Conservation (phyloP, 2,329 filamentous ascomycete species). For the Alternaria gansuensis region DNA sequence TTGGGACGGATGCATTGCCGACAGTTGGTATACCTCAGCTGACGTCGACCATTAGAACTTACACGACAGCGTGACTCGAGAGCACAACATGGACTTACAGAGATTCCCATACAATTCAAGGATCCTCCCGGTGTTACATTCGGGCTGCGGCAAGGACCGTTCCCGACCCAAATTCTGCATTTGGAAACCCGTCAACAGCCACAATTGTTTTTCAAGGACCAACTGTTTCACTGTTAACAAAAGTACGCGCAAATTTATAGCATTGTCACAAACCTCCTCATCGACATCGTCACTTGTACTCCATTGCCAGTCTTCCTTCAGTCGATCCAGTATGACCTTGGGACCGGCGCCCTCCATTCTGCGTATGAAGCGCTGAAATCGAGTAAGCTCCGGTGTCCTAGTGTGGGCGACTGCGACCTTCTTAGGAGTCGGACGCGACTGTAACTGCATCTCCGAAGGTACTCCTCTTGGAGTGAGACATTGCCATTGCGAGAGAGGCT, state of each 20-base stretch:
- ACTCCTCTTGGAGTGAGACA: constrained; percentile 38
- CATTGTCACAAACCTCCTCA: constrained; percentile 50
- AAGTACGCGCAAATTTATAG: too few species aligned
- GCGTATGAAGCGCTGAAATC: constrained; percentile 64
- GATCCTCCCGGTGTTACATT: constrained; percentile 46
- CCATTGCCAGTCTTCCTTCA: constrained; percentile 60
- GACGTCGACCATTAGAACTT: constrained; percentile 41
- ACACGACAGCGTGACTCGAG: constrained; percentile 29
- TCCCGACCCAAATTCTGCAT: constrained; percentile 46
- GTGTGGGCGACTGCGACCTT: constrained; percentile 32
- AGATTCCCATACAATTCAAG: constrained; percentile 54
- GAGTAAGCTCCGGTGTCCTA: constrained; percentile 41
- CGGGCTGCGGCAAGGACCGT: constrained; percentile 35
- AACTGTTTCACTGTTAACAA: constrained; percentile 22
- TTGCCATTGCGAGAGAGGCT: constrained; percentile 48
- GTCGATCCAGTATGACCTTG: constrained; percentile 62
- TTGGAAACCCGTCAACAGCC: constrained; percentile 68
- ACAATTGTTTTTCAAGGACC: constrained; percentile 66
- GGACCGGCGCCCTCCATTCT: constrained; percentile 65
- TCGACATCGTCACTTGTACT: constrained; percentile 56
- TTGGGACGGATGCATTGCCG: constrained; percentile 52
- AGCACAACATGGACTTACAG: constrained; percentile 43
- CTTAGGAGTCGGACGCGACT: constrained; percentile 25
- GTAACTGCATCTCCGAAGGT: constrained; percentile 29
- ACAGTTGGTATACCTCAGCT: constrained; percentile 58